These are phyloP conservation scores for Coniochaeta pulveracea DNA, from an alignment of 2,329 filamentous ascomycete genomes.

Conservation along the genomic window DNA sequence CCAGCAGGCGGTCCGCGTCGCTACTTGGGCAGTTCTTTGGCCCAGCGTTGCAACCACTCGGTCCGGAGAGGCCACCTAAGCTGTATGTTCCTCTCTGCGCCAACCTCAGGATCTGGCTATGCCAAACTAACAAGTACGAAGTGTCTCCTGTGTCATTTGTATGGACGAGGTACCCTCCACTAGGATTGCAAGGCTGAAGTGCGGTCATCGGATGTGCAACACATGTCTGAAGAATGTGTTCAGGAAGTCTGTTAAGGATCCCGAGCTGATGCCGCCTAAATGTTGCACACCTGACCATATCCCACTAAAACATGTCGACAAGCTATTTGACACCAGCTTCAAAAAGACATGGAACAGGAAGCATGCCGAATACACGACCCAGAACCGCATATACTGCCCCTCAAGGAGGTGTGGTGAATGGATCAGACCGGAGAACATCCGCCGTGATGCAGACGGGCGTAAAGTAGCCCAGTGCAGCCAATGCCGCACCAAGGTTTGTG, in stretches of 20 bases:
- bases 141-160: constrained; percentile 63
- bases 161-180: constrained; percentile 50
- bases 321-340: constrained; percentile 61
- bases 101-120: too few species aligned
- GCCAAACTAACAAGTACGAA: constrained; percentile 21
- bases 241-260: constrained; percentile 63
- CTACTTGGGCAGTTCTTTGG: constrained; percentile 21
- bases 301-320: constrained; percentile 63
- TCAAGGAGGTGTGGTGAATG: constrained; percentile 61
- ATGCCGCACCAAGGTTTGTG: constrained; percentile 68
- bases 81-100: constrained; percentile 10
- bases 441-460: constrained; percentile 42
- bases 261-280: constrained; percentile 72
- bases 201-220: constrained; percentile 73
- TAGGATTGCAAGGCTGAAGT: constrained; percentile 61
- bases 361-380: constrained; percentile 63
- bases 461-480: constrained; percentile 58
- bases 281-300: constrained; percentile 70
- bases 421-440: constrained; percentile 64
- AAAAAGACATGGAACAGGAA: constrained; percentile 74
- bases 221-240: constrained; percentile 66
- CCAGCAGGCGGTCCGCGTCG: constrained; percentile 23
- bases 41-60: constrained; percentile 12
- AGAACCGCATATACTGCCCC: constrained; percentile 70
- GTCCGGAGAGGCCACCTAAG: constrained; percentile 12